Conservation (phyloP, 139 green algal genomes). For the Coelastrella sp. region DNA sequence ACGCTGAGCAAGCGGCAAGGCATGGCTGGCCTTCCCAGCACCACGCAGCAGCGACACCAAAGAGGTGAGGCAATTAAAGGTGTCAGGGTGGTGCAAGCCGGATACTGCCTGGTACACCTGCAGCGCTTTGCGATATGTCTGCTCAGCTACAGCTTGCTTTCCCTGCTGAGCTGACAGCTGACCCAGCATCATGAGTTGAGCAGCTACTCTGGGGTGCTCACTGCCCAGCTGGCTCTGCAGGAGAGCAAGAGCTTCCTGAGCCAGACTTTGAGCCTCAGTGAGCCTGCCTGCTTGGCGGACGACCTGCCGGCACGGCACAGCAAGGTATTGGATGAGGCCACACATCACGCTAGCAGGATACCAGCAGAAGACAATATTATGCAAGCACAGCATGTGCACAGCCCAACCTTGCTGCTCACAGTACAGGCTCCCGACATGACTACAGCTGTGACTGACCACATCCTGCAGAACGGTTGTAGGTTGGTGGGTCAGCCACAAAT, state of each 20-base stretch:
- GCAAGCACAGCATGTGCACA: too few species aligned
- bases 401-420: too few species aligned
- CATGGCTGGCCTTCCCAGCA: conserved; percentile 36
- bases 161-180: conserved; percentile 36
- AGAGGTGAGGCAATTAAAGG: conserved; percentile 23
- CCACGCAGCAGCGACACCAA: conserved; percentile 43
- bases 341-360: not conserved
- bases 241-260: conserved; percentile 39
- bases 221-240: conserved; percentile 40
- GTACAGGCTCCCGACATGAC: too few species aligned
- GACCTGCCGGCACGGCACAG: not conserved
- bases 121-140: conserved; percentile 40
- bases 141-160: conserved; percentile 26
- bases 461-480: too few species aligned
- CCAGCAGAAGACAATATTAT: too few species aligned
- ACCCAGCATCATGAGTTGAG: conserved; percentile 41
- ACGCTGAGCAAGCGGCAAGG: conserved; percentile 44
- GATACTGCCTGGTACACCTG: conserved; percentile 40
- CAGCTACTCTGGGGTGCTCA: conserved; percentile 41
- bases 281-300: conserved; percentile 36
- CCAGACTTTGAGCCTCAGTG: conserved; percentile 22
- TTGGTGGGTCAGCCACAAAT: not conserved
- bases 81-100: conserved; percentile 44
- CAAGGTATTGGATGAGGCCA: not conserved
- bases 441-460: too few species aligned